Evolutionary conservation across 257 asterid species (phyloP), one percentile per base, ranked within the genome.

Genomic region (Capsicum rhomboideum): DNA sequence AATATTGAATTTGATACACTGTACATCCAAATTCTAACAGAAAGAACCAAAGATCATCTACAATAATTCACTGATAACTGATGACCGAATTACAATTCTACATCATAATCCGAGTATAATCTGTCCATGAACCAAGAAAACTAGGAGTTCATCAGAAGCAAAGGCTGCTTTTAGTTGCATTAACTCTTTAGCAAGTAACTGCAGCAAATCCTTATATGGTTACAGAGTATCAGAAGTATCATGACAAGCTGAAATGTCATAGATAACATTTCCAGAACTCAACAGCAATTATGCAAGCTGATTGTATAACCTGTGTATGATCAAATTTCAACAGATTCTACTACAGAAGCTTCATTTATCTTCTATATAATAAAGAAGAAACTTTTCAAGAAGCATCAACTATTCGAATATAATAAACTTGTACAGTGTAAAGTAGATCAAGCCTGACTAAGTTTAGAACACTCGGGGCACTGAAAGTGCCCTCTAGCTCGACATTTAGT

Each of bases 381-480:
- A 61, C 37, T 23, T 23, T 4, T 8, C 68, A 61, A 21, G 68
- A 23, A 61, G 29, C 59, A 46, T 13, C 4, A 23, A n/a, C n/a
- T n/a, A n/a, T n/a, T n/a, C n/a, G n/a, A n/a, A n/a, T n/a, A n/a
- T n/a, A n/a, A n/a, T 4, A 49, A 49, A 42, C 37, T 26, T 49
- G 34, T 31, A 23, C 14, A 49, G 10, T 10, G 53, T 40, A 40
- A n/a, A 82, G 52, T 44, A 18, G 37, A 56, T 87, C 72, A 82
- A 29, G 69, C 11, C 56, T 83, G 68, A 64, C 82, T 66, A 58
- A 69, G 80, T 17, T 88, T 83, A 12, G 93, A 86, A 88, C 98
- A 95, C 69, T 85, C 89, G 0, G 97, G 94, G 85, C 98, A 95
- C 12, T 88, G 29, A 85, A 95, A 95, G 82, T 87, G 91, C 21